phyloP scores from a whole-genome alignment of 1,139 yeast species.

The Sugiyamaella pinicola region DNA sequence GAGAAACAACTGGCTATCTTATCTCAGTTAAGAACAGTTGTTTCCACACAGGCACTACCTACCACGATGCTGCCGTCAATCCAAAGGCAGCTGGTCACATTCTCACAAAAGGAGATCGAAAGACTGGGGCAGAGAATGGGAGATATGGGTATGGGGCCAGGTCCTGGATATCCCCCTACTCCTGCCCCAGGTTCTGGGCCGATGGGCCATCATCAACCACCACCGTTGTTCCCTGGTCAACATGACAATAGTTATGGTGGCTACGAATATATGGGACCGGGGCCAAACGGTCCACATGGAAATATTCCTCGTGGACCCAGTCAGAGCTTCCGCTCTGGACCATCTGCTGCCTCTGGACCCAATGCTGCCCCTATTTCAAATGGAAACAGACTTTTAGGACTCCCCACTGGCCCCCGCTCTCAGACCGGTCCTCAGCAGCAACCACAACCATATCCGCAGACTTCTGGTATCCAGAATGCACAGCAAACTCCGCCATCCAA shows the following conservation, averaged over 20 bases:
- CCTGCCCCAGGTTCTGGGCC: too few relatives aligned
- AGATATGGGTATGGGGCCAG: background rate
- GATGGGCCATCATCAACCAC: background rate
- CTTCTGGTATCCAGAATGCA: too few relatives aligned
- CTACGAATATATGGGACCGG: constrained; percentile 8
- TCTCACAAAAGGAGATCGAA: constrained; percentile 37
- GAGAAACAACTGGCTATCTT: constrained; percentile 41
- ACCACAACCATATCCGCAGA: constrained; percentile 5
- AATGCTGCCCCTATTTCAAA: constrained; percentile 5
- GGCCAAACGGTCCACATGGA: background rate
- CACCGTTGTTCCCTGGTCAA: background rate
- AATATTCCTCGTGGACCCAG: constrained; percentile 5
- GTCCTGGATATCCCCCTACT: background rate
- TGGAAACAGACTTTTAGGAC: constrained; percentile 2
- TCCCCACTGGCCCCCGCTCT: constrained; percentile 9
- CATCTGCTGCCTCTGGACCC: constrained; percentile 8
- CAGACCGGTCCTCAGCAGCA: constrained; percentile 12
- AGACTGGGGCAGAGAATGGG: constrained; percentile 23
- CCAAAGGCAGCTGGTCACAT: constrained; percentile 46
- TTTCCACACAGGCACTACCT: constrained; percentile 42
- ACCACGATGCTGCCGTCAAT: constrained; percentile 45
- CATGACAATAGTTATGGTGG: background rate
- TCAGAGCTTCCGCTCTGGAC: constrained; percentile 7
- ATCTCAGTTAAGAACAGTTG: constrained; percentile 37
- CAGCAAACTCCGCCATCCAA: constrained; percentile 1